A percentile compares a stretch with the other conserved stretches of the same genome.
These are phyloP conservation scores for Aspergillus olivimuriae DNA, from an alignment of 495 filamentous ascomycete species.

Conservation along the genomic window DNA sequence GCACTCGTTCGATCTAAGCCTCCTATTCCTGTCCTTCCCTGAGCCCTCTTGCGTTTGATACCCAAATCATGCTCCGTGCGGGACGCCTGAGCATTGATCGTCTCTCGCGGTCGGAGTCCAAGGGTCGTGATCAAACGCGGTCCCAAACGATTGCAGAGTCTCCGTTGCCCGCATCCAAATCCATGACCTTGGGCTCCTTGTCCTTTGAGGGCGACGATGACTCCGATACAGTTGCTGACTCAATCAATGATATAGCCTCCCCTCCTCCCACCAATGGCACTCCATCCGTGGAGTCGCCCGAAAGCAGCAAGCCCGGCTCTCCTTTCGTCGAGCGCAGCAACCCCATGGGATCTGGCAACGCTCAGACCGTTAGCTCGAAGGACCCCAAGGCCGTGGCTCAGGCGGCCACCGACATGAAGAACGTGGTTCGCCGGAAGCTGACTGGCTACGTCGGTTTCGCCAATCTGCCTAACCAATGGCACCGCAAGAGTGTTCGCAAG, in stretches of 20 bases:
- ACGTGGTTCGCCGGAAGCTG: constrained; percentile 96
- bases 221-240: constrained; percentile 20
- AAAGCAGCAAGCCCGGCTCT: constrained; percentile 49
- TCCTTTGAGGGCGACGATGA: not conserved
- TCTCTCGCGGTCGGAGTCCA: constrained; percentile 11
- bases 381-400: constrained; percentile 77
- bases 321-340: constrained; percentile 57
- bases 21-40: not conserved
- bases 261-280: constrained; percentile 34
- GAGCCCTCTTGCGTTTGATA: constrained; percentile 9
- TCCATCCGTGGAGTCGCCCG: constrained; percentile 27
- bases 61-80: constrained; percentile 11
- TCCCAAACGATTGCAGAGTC: not conserved
- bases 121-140: not conserved
- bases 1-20: not conserved
- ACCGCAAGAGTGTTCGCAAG: constrained; percentile 99
- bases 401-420: constrained; percentile 81
- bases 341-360: constrained; percentile 52
- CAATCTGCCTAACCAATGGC: constrained; percentile 99
- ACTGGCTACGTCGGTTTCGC: constrained; percentile 98
- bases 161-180: constrained; percentile 2
- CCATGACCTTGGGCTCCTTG: not conserved
- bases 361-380: constrained; percentile 68
- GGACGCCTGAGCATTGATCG: constrained; percentile 14
- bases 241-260: constrained; percentile 29